phyloP scores from a whole-genome alignment of 345 rosid genomes.

The Eucalyptus cloeziana region DNA sequence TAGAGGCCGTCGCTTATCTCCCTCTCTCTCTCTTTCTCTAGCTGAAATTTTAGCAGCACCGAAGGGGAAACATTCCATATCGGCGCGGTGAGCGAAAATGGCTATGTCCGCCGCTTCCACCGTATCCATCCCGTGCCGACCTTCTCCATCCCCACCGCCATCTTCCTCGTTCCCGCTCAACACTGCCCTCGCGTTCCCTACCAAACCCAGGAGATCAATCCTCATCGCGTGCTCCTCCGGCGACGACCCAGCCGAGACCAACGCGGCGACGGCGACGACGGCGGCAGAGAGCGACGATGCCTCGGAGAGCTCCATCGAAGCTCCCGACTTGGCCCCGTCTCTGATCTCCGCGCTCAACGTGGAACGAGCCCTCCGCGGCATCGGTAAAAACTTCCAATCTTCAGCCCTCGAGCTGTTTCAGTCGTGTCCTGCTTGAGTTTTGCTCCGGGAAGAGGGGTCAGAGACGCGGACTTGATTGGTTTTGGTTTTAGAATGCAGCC shows the following conservation, averaged over 20 bases:
- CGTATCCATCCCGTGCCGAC: not conserved
- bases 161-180: not conserved
- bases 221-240: not conserved
- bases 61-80: not conserved
- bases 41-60: not conserved
- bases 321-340: conserved; percentile 41
- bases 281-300: not conserved
- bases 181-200: not conserved
- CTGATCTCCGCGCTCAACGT: conserved; percentile 66
- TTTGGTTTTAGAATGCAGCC: conserved; percentile 63
- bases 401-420: not conserved
- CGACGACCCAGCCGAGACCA: not conserved
- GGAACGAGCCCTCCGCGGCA: conserved; percentile 82
- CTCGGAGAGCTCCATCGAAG: conserved; percentile 46
- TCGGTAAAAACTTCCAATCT: conserved; percentile 21
- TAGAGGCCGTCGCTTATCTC: not conserved
- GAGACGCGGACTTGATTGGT: not conserved
- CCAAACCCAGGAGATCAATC: not conserved
- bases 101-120: conserved; percentile 12
- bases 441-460: not conserved
- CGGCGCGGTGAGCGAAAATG: not conserved
- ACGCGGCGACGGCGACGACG: not conserved
- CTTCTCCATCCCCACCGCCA: not conserved
- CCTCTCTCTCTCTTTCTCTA: not conserved
- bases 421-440: not conserved